Evolutionary conservation across 257 asterid genomes (phyloP).

Genomic region (Buddleja alternifolia): DNA sequence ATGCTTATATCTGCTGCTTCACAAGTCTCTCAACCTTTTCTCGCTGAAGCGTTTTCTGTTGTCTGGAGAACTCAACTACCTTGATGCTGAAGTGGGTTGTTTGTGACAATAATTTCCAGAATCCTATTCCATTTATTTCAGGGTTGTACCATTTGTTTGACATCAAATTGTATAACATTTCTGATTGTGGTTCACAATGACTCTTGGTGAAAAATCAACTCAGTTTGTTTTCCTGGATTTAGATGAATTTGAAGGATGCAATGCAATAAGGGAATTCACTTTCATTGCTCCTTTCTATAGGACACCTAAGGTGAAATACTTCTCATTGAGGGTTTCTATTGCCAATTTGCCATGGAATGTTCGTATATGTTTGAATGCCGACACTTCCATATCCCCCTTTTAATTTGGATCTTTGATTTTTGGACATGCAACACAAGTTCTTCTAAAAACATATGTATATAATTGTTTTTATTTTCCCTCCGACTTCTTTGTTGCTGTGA

Average conservation of each 20-base stretch:
- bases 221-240: constrained; percentile 70
- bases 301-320: constrained; percentile 59
- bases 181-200: constrained; percentile 70
- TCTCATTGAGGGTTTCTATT: constrained; percentile 54
- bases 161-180: constrained; percentile 52
- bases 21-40: constrained; percentile 51
- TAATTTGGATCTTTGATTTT: too few relatives aligned
- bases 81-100: constrained; percentile 54
- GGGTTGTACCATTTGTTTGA: constrained; percentile 76
- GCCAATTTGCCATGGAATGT: constrained; percentile 79
- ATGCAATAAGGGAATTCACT: constrained; percentile 48
- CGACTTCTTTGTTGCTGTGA: too few relatives aligned
- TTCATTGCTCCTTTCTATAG: constrained; percentile 58
- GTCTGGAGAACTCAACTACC: constrained; percentile 42
- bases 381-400: too few relatives aligned
- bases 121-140: constrained; percentile 65
- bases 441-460: too few relatives aligned
- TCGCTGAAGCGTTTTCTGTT: constrained; percentile 48
- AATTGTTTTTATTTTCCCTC: too few relatives aligned
- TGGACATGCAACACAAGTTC: too few relatives aligned
- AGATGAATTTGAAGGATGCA: constrained; percentile 45
- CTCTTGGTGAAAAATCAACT: constrained; percentile 42
- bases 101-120: constrained; percentile 44
- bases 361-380: background rate
- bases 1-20: too few relatives aligned